Percentiles rank a stretch among this genome's conserved stretches.
Evolutionary conservation across 2,329 filamentous ascomycete species (phyloP).

Genomic region (Verticillium longisporum): DNA sequence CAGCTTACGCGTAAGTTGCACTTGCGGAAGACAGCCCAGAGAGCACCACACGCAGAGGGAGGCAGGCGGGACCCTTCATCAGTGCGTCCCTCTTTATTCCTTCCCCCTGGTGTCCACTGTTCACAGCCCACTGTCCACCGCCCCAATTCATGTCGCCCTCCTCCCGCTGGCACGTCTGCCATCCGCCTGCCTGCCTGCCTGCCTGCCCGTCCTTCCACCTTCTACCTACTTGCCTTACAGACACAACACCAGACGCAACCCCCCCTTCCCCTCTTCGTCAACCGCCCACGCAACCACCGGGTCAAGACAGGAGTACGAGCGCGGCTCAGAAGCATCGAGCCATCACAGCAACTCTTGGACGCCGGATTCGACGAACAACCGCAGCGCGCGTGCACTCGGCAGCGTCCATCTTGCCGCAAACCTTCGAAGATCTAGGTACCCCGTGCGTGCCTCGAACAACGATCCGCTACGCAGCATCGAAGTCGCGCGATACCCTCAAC

Average conservation of each 20-base stretch:
- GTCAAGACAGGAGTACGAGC: neutral
- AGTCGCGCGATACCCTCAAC: neutral
- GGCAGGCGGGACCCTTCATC: neutral
- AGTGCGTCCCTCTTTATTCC: slow-evolving; percentile 4
- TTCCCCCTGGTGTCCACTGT: slow-evolving; percentile 5
- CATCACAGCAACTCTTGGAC: neutral
- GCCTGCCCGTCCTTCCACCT: slow-evolving; percentile 11
- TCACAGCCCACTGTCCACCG: slow-evolving; percentile 5
- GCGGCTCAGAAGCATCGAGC: neutral
- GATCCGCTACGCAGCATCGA: neutral
- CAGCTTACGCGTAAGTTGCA: slow-evolving; percentile 24
- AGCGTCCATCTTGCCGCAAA: neutral
- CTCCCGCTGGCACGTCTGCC: slow-evolving; percentile 11
- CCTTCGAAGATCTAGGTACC: neutral
- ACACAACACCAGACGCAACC: neutral
- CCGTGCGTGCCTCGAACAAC: neutral
- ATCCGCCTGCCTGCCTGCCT: slow-evolving; percentile 10
- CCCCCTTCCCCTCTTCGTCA: neutral
- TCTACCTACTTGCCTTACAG: neutral
- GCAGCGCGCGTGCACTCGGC: neutral
- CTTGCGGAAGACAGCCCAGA: slow-evolving; percentile 10
- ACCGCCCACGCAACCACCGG: neutral
- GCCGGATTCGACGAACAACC: neutral
- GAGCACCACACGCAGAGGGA: neutral
- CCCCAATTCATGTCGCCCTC: neutral